phyloP scores from a whole-genome alignment of 23 red algal genomes.

The Gracilaria gracilis region DNA sequence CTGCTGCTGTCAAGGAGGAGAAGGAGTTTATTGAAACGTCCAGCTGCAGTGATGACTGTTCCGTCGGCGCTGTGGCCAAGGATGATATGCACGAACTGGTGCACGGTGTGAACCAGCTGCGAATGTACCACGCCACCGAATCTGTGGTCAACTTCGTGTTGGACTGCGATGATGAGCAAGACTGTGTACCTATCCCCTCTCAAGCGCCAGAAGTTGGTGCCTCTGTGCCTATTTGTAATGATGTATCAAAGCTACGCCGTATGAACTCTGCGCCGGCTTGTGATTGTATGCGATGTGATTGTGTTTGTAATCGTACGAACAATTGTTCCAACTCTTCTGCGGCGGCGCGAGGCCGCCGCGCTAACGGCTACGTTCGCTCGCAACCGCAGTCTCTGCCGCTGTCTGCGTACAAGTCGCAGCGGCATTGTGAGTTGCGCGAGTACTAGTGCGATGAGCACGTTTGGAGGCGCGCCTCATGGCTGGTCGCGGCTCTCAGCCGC shows the following conservation, averaged over 20 bases:
- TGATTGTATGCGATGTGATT: not conserved
- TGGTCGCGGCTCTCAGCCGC: too few species aligned
- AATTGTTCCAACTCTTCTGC: not conserved
- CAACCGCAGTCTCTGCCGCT: not conserved
- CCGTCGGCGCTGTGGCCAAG: slow-evolving; percentile 28
- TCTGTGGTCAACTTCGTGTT: slow-evolving; percentile 62
- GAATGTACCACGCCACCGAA: slow-evolving; percentile 51
- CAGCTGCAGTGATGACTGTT: slow-evolving; percentile 56
- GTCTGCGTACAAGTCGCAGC: slow-evolving; percentile 3
- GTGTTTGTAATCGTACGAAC: not conserved
- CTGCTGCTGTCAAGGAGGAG: slow-evolving; percentile 4
- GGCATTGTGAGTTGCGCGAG: not conserved
- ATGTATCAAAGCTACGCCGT: not conserved
- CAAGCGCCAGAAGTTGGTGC: not conserved
- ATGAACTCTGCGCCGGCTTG: slow-evolving; percentile 14
- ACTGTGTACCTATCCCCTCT: not conserved
- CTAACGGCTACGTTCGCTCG: not conserved
- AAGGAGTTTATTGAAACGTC: slow-evolving; percentile 50
- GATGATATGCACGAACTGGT: slow-evolving; percentile 17
- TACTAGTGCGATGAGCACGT: not conserved
- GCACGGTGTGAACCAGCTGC: not conserved
- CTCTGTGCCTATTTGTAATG: not conserved
- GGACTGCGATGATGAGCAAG: slow-evolving; percentile 38
- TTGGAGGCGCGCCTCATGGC: not conserved
- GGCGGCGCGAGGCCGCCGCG: not conserved